Evolutionary conservation across 2,329 filamentous ascomycete species (phyloP).

Genomic region (Penicillium sp.): DNA sequence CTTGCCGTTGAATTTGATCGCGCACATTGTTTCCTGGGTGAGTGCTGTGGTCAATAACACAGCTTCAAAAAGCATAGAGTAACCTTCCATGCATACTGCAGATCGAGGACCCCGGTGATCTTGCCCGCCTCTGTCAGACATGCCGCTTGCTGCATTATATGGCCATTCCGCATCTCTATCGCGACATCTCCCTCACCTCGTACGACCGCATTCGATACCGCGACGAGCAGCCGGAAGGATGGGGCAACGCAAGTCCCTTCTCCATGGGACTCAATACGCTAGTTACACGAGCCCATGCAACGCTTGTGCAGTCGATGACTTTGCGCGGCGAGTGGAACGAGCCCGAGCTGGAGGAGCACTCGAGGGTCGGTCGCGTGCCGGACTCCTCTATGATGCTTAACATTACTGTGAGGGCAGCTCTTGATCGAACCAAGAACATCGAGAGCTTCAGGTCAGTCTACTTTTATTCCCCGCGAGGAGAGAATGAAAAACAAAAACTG

Average conservation of each 20-base stretch:
- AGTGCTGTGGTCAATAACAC: slow-evolving; percentile 18
- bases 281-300: slow-evolving; percentile 53
- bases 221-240: slow-evolving; percentile 56
- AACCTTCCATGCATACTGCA: slow-evolving; percentile 22
- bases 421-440: slow-evolving; percentile 57
- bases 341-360: slow-evolving; percentile 54
- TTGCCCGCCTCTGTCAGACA: slow-evolving; percentile 57
- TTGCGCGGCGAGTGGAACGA: slow-evolving; percentile 57
- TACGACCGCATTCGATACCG: slow-evolving; percentile 58
- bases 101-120: slow-evolving; percentile 56
- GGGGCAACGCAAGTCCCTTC: slow-evolving; percentile 61
- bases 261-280: slow-evolving; percentile 60
- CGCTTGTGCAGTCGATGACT: slow-evolving; percentile 51
- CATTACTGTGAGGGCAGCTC: slow-evolving; percentile 54
- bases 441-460: slow-evolving; percentile 47
- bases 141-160: slow-evolving; percentile 63
- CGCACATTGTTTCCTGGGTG: slow-evolving; percentile 54
- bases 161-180: slow-evolving; percentile 59
- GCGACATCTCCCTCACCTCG: slow-evolving; percentile 52
- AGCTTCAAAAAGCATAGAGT: not conserved
- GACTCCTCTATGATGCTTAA: slow-evolving; percentile 63
- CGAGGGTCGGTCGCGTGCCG: slow-evolving; percentile 55
- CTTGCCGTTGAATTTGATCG: slow-evolving; percentile 57
- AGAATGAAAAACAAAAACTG: not conserved
- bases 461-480: slow-evolving; percentile 3